Evolutionary conservation across 768 basidiomycete genomes (phyloP).

Genomic region (Lactarius hatsudake): DNA sequence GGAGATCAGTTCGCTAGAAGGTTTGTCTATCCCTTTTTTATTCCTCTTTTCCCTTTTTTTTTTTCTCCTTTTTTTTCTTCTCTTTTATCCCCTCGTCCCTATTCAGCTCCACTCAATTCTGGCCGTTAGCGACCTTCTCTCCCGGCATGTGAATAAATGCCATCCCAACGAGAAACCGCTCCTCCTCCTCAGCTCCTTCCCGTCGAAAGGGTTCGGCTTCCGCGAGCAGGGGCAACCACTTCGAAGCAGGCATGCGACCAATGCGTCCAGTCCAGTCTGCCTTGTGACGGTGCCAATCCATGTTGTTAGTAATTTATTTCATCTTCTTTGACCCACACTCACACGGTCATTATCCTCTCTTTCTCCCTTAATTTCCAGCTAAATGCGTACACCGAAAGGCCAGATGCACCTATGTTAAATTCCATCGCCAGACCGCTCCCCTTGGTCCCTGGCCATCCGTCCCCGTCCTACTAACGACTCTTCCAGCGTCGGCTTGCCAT

Average conservation of each 20-base stretch:
- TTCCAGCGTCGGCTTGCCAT: constrained; percentile 10
- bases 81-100: constrained; percentile 8
- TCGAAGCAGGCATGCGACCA: constrained; percentile 86
- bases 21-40: constrained; percentile 38
- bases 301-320: constrained; percentile 51
- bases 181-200: constrained; percentile 38
- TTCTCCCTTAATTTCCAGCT: constrained; percentile 40
- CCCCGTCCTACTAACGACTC: constrained; percentile 25
- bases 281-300: constrained; percentile 77
- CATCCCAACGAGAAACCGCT: constrained; percentile 72
- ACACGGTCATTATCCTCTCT: constrained; percentile 10
- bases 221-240: constrained; percentile 68
- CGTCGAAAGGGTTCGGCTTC: constrained; percentile 67
- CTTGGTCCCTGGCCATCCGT: constrained; percentile 66
- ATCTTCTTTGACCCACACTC: constrained; percentile 11
- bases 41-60: not conserved
- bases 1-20: constrained; percentile 89
- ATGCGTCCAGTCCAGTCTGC: constrained; percentile 70
- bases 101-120: not conserved
- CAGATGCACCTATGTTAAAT: constrained; percentile 79
- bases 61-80: constrained; percentile 2
- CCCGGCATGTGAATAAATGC: constrained; percentile 85
- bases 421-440: constrained; percentile 78
- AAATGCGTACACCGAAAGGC: constrained; percentile 72
- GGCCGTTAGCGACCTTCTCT: constrained; percentile 70